Percentiles rank a stretch among this genome's conserved stretches.
Evolutionary conservation across 2,329 filamentous ascomycete species (phyloP).

Genomic region (Beauveria medogensis): DNA sequence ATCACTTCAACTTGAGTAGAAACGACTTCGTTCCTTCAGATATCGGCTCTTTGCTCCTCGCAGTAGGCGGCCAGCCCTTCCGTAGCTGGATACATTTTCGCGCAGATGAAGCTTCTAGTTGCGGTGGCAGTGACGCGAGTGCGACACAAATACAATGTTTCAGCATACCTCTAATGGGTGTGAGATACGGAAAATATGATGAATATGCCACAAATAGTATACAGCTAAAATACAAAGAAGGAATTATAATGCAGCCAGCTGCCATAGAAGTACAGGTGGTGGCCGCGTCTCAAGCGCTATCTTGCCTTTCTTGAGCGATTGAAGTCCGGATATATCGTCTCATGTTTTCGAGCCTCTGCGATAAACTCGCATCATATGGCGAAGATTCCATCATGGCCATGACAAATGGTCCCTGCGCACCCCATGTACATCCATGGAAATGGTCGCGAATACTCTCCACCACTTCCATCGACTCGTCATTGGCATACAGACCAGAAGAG

Average conservation of each 20-base stretch:
- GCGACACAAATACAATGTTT: not conserved
- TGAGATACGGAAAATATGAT: too few species aligned
- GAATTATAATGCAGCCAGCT: constrained; percentile 6
- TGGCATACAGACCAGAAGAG: constrained; percentile 50
- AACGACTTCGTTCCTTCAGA: constrained; percentile 32
- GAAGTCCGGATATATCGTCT: constrained; percentile 13
- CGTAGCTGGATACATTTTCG: constrained; percentile 9
- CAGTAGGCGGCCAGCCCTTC: constrained; percentile 33
- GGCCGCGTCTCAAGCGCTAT: not conserved
- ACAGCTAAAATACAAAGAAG: not conserved
- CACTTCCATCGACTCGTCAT: constrained; percentile 27
- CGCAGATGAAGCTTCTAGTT: too few species aligned
- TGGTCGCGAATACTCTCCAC: constrained; percentile 25
- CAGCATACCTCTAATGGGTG: too few species aligned
- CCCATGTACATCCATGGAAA: constrained; percentile 27
- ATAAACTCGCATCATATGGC: constrained; percentile 24
- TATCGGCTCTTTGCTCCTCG: constrained; percentile 30
- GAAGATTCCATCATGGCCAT: constrained; percentile 30
- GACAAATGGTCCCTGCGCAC: constrained; percentile 29
- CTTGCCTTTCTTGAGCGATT: not conserved
- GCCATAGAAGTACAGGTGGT: not conserved
- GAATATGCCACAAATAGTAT: not conserved
- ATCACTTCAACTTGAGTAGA: constrained; percentile 33
- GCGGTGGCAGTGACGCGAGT: too few species aligned
- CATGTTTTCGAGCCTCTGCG: constrained; percentile 21